Percentiles rank a stretch among this genome's conserved stretches.
These are phyloP conservation scores for Penicillium cataractarum DNA, from an alignment of 495 filamentous ascomycete species.

Conservation along the genomic window DNA sequence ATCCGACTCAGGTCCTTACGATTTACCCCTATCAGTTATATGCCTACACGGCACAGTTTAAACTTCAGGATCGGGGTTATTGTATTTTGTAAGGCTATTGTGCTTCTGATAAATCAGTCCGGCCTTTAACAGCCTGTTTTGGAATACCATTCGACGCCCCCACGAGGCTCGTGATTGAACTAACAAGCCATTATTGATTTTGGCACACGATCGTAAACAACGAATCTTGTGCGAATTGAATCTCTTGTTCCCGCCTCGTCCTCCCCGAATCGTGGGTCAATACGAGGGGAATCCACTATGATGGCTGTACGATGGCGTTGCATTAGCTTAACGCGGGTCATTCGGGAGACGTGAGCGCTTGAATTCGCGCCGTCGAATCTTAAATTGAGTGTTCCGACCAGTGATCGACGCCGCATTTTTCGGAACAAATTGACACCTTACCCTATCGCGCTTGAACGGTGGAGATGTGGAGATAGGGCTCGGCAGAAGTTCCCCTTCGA, in stretches of 20 bases:
- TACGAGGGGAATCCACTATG: neutral
- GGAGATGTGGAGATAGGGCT: slow-evolving; percentile 8
- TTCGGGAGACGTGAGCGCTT: neutral
- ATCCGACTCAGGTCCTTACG: neutral
- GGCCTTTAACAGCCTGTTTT: neutral
- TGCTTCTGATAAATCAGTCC: neutral
- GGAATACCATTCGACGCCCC: neutral
- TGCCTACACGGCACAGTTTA: neutral
- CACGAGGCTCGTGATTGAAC: neutral
- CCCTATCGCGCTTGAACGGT: slow-evolving; percentile 11
- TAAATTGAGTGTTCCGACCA: neutral
- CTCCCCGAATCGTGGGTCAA: slow-evolving; percentile 1
- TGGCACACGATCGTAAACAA: neutral
- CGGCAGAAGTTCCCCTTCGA: slow-evolving; percentile 3
- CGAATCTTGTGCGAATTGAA: neutral
- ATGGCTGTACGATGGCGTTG: neutral
- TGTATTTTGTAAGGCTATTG: neutral
- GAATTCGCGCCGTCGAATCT: slow-evolving; percentile 14
- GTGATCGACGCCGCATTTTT: slow-evolving; percentile 20
- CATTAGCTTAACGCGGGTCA: neutral
- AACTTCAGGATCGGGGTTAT: neutral
- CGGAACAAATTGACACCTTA: neutral
- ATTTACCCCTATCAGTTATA: neutral
- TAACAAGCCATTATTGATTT: slow-evolving; percentile 5
- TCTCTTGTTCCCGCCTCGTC: neutral